Evolutionary conservation across 768 basidiomycete genomes (phyloP).

Genomic region (Kwoniella dejecticola): DNA sequence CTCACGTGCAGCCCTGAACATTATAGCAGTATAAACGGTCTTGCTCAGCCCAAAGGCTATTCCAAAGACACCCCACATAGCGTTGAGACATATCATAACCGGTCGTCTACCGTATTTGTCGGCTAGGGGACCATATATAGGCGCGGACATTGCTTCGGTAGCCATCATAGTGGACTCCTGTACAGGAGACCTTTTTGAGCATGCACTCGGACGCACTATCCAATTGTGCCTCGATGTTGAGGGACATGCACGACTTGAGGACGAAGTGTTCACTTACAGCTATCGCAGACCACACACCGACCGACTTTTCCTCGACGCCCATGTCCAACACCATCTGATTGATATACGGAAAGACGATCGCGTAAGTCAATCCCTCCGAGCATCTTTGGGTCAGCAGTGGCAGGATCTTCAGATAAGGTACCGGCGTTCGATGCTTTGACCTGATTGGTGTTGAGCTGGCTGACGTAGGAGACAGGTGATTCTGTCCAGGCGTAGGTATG

Average conservation of each 20-base stretch:
- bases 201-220: too few species aligned
- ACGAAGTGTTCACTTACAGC: constrained; percentile 29
- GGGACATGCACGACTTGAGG: too few species aligned
- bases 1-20: constrained; percentile 32
- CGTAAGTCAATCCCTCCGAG: constrained; percentile 40
- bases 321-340: constrained; percentile 43
- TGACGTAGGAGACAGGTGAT: neutral
- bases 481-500: constrained; percentile 5
- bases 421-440: constrained; percentile 16
- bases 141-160: constrained; percentile 36
- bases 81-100: constrained; percentile 29
- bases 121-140: constrained; percentile 34
- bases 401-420: constrained; percentile 34
- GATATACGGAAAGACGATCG: constrained; percentile 46
- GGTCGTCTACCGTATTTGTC: constrained; percentile 39
- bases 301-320: constrained; percentile 38
- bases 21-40: constrained; percentile 27
- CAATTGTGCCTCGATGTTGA: too few species aligned
- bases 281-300: constrained; percentile 40
- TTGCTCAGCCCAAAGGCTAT: constrained; percentile 34
- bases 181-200: neutral
- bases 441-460: neutral
- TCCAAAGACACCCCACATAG: constrained; percentile 33
- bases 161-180: constrained; percentile 42
- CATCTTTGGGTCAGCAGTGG: constrained; percentile 32